Conservation (phyloP, 257 asterid species). For the Penstemon davidsonii region DNA sequence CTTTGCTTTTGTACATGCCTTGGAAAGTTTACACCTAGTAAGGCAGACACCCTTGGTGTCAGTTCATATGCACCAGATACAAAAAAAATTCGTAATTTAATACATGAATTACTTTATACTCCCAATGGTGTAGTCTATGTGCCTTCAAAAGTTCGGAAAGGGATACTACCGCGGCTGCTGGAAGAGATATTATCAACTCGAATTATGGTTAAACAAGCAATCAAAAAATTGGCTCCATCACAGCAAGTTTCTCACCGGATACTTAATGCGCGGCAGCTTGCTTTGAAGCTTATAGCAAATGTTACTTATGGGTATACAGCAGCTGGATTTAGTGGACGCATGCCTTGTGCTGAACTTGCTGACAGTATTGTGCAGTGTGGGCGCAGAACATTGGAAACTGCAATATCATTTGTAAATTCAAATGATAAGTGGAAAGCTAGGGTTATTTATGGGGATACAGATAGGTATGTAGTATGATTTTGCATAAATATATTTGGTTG, state of each 20-base stretch:
- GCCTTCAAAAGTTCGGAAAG: conserved; percentile 74
- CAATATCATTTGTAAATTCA: conserved; percentile 78
- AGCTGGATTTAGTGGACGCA: conserved; percentile 99
- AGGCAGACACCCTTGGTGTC: conserved; percentile 70
- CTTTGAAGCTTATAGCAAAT: conserved; percentile 94
- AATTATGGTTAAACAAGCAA: conserved; percentile 95
- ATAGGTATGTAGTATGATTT: conserved; percentile 50
- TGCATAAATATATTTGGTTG: not conserved
- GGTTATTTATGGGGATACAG: conserved; percentile 95
- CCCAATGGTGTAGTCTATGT: conserved; percentile 92
- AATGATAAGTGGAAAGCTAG: conserved; percentile 80
- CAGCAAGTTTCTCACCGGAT: conserved; percentile 80
- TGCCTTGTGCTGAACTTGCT: conserved; percentile 99
- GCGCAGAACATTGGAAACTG: conserved; percentile 87
- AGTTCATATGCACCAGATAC: conserved; percentile 67
- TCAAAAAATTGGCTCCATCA: conserved; percentile 75
- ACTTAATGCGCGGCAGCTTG: conserved; percentile 92
- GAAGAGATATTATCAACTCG: conserved; percentile 94
- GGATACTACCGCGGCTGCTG: conserved; percentile 82
- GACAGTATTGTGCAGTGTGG: conserved; percentile 98
- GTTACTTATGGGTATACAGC: conserved; percentile 98
- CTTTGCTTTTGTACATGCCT: conserved; percentile 95
- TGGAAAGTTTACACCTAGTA: conserved; percentile 65
- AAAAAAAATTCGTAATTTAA: conserved; percentile 44
- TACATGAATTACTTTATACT: conserved; percentile 64